Base-by-base conservation (phyloP, 2,329 filamentous ascomycete species). In the Rutstroemia sp. region DNA sequence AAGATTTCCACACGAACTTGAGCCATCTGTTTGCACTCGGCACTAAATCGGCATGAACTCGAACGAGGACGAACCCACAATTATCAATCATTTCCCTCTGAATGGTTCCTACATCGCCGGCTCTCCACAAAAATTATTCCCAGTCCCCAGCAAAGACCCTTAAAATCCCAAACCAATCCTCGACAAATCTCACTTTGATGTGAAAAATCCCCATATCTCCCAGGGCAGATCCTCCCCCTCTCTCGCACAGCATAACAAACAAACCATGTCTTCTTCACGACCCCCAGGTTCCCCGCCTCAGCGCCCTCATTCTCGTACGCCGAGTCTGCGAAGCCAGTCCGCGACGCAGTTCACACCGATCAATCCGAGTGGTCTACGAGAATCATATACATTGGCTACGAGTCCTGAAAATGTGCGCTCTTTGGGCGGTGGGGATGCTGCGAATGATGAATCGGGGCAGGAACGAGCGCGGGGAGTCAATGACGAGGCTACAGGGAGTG, bases 291-390 rank as follows among this genome's bases (percentile, higher is more conserved):
- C 48, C 36, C 53, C 46, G 36, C 53, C 45, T 44, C 42, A 36
- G 39, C 53, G 47, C 5, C 46, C 46, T 17, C 42, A 27, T 39
- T 46, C 48, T 9, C 39, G 48, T 39, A 47, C 54, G 38, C 40
- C 54, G 34, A 45, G 42, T 51, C n/a, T 46, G 45, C 44, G 48
- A 56, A 25, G 39, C 27, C 54, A 55, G 44, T 39, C 39, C 12
- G 23, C 44, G 23, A 46, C 42, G 39, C 54, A 51, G n/a, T 56
- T 56, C 48, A 56, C 48, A 51, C 67, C 67, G 14, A 49, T 57
- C 49, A 63, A 58, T 14, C 67, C 67, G 23, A 67, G 64, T 51
- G 58, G 61, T 49, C 53, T 69, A 48, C 64, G 67, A 16, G 67
- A 65, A 63, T 60, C 63, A 12, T 64, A 67, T 17, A 65, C 65